Base-by-base conservation (phyloP, 2,329 filamentous ascomycete genomes). In the Aspergillus quadrilineatus region DNA sequence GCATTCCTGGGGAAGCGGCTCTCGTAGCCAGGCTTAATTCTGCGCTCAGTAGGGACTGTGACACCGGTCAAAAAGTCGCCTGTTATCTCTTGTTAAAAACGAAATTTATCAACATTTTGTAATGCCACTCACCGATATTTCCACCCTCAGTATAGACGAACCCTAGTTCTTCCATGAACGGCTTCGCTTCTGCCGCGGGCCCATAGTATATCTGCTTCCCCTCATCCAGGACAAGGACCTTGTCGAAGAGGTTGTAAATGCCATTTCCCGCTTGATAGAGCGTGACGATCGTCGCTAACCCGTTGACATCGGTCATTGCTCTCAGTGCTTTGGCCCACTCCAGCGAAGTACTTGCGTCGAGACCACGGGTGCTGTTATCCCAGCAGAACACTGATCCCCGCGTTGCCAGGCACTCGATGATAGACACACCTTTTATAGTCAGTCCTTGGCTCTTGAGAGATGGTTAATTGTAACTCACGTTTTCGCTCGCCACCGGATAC, bases 221-320 rank as follows among this genome's bases (percentile, higher is more conserved):
- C 56, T 84, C 80, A 45, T 89, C 85, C 3, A 89, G 77, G 7
- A 89, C 80, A 0, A 89, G 76, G 0, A 89, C 85, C 65, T 89
- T 89, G 67, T 89, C 86, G 67, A 89, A 89, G 0, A 86, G 77
- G 26, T 87, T 76, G 67, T 88, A 89, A 57, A 89, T 89, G 26
- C 82, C 84, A 54, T 89, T 87, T 5, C 85, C 85, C 3, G 87
- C 87, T 65, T 89, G 87, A 66, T 90, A 89, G 0, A 89, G 75
- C 0, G 85, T 87, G 10, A 87, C 83, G 45, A 88, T 83, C 0
- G 84, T 81, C 0, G 84, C 75, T 4, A 87, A 73, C 0, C 84
- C 83, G 4, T 84, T 73, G 1, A 85, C 79, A 59, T 89, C 84
- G 0, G 86, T 88, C 79, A 88, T 77, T 4, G 83, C 80, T 6